phyloP scores from a whole-genome alignment of 2,329 filamentous ascomycete species.

The Paracorniculantispora psalliotae region DNA sequence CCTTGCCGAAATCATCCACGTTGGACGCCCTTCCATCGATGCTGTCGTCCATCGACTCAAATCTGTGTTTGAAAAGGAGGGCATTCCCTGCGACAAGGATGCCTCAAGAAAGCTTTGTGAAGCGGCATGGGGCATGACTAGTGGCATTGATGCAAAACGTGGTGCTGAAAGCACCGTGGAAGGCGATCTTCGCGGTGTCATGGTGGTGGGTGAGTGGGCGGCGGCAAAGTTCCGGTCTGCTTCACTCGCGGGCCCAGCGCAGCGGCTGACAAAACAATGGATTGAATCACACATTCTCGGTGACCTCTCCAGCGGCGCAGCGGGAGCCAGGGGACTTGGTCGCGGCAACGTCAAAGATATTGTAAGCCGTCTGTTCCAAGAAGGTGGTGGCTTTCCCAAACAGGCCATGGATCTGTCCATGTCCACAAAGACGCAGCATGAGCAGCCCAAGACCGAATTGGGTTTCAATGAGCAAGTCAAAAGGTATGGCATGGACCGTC shows the following conservation, averaged over 20 bases:
- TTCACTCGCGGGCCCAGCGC: slow-evolving; percentile 30
- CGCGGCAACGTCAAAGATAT: slow-evolving; percentile 70
- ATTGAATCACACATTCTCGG: slow-evolving; percentile 66
- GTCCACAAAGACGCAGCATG: slow-evolving; percentile 42
- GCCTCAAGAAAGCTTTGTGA: slow-evolving; percentile 82
- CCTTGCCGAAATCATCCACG: slow-evolving; percentile 84
- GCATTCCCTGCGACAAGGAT: slow-evolving; percentile 81
- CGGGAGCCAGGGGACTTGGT: slow-evolving; percentile 65
- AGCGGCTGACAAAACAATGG: slow-evolving; percentile 66
- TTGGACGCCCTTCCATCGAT: slow-evolving; percentile 82
- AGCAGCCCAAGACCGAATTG: slow-evolving; percentile 55
- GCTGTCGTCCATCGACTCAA: slow-evolving; percentile 79
- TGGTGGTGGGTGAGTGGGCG: slow-evolving; percentile 86
- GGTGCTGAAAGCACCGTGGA: slow-evolving; percentile 64
- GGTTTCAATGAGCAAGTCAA: slow-evolving; percentile 70
- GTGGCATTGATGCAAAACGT: slow-evolving; percentile 62
- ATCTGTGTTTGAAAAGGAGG: slow-evolving; percentile 80
- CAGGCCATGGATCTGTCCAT: slow-evolving; percentile 36
- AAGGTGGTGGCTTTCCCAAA: slow-evolving; percentile 72
- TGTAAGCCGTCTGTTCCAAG: slow-evolving; percentile 71
- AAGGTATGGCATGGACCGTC: slow-evolving; percentile 64
- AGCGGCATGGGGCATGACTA: slow-evolving; percentile 73
- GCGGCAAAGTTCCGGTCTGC: slow-evolving; percentile 61
- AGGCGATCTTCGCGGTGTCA: slow-evolving; percentile 72
- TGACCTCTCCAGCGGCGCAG: slow-evolving; percentile 65